Evolutionary conservation across 164 flowering plant species (phyloP), one percentile per base, ranked within the genome.

Genomic region (Stephania japonica): DNA sequence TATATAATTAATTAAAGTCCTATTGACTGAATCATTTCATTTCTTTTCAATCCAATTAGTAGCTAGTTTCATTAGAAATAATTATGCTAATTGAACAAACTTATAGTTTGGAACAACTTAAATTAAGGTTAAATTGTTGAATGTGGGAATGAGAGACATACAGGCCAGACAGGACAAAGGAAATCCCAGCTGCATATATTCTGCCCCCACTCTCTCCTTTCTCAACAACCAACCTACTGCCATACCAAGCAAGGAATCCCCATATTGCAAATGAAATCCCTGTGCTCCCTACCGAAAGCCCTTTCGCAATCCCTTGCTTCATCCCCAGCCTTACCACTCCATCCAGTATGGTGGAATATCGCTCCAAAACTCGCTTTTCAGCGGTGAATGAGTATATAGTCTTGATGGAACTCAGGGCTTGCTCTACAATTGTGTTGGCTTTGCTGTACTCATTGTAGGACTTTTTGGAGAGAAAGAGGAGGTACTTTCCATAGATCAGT

Each of bases 231-330:
- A 94, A 76, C 12, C 74, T 85, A 67, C 97, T 87, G 12, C 99
- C 97, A 76, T 90, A 92, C 97, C 97, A 94, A 78, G 97, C 91
- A 76, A 92, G 81, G 24, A 91, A 86, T 43, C 88, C 97, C 97
- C 97, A 94, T 63, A 90, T 91, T 1, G 94, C 87, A 76, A 92
- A 94, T 16, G 92, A 76, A 50, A 92, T 77, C 4, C 97, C 97
- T 3, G 88, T 88, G 76, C 97, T 86, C n/a, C 99, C 99, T 3
- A 94, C 84, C 1, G 97, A 94, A 26, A 94, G 76, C 2, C 99
- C 99, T 80, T 94, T 94, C 0, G 98, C 97, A 62, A 91, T 70
- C 16, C 97, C 98, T 76, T 86, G 92, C 73, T 78, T 88, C 56
- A 92, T 78, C n/a, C 99, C 99, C 38, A 92, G 78, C 81, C 82